Conservation (phyloP, 2,329 filamentous ascomycete genomes). For the Botrytis deweyae region DNA sequence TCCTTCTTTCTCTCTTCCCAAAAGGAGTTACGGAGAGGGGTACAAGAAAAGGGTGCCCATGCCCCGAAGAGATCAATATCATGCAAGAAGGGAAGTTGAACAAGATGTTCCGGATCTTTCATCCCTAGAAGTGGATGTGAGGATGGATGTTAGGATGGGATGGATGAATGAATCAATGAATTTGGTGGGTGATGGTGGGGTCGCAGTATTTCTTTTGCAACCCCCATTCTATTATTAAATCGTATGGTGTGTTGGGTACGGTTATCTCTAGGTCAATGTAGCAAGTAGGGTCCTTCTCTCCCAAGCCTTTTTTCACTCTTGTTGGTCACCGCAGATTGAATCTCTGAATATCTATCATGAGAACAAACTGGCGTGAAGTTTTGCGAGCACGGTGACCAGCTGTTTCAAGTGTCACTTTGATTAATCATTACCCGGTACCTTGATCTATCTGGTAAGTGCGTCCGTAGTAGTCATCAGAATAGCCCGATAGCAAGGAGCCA, state of each 20-base stretch:
- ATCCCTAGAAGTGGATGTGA: not conserved
- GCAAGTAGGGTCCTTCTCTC: not conserved
- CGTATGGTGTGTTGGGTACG: not conserved
- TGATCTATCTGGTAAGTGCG: not conserved
- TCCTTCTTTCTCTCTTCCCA: not conserved
- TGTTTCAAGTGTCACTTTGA: not conserved
- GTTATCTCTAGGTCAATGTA: not conserved
- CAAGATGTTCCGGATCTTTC: not conserved
- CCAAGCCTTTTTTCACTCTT: not conserved
- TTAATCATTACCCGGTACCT: not conserved
- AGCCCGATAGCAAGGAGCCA: not conserved
- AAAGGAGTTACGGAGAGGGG: not conserved
- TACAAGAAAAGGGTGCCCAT: not conserved
- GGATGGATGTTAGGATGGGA: too few species aligned
- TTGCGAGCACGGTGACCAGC: not conserved
- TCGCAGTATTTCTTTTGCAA: not conserved
- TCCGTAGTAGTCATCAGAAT: not conserved
- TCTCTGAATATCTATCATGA: constrained; percentile 1
- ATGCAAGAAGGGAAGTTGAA: not conserved
- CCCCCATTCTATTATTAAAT: constrained; percentile 1
- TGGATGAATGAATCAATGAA: not conserved
- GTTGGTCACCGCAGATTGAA: not conserved
- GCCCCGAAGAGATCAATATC: not conserved
- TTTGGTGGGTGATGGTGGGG: not conserved
- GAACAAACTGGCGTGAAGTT: not conserved